These are phyloP conservation scores for Blastobotrys petasosporus DNA, from an alignment of 1,139 yeast species.

Conservation along the genomic window DNA sequence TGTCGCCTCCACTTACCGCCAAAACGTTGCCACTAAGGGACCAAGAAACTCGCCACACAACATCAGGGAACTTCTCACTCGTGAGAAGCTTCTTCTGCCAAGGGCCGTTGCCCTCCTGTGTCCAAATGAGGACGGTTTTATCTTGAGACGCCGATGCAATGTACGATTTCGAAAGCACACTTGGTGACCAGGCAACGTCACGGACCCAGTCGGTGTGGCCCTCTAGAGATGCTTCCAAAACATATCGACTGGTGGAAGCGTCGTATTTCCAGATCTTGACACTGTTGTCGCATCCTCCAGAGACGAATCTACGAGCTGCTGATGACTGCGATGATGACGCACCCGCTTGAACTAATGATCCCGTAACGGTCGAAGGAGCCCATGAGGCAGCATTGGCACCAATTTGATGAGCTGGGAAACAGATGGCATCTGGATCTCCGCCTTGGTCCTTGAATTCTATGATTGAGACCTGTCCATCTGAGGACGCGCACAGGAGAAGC, in stretches of 20 bases:
- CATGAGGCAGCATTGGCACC: conserved; percentile 94
- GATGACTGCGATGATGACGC: conserved; percentile 1
- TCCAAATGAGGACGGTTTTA: conserved; percentile 91
- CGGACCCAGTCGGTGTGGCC: conserved; percentile 99
- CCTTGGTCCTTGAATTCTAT: conserved; percentile 92
- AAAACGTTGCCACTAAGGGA: conserved; percentile 90
- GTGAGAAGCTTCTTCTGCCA: conserved; percentile 75
- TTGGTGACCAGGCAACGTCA: conserved; percentile 97
- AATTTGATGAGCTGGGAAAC: conserved; percentile 78
- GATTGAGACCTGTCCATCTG: conserved; percentile 88
- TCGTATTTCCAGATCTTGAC: conserved; percentile 87
- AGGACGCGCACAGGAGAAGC: conserved; percentile 78
- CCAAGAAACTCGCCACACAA: conserved; percentile 98
- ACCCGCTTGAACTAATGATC: conserved; percentile 30
- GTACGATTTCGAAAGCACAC: conserved; percentile 76
- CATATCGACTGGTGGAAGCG: conserved; percentile 50
- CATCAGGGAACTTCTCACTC: conserved; percentile 86
- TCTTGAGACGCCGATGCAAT: conserved; percentile 99
- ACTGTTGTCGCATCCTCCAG: conserved; percentile 93
- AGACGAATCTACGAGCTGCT: conserved; percentile 58
- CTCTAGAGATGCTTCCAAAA: conserved; percentile 67
- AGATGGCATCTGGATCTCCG: conserved; percentile 52
- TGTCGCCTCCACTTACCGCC: conserved; percentile 95
- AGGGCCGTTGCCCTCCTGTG: conserved; percentile 60
- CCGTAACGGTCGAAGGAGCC: conserved; percentile 65